Percentiles rank a stretch among this genome's conserved stretches.
phyloP scores from a whole-genome alignment of 1,139 yeast genomes.

The Yueomyces sp. region DNA sequence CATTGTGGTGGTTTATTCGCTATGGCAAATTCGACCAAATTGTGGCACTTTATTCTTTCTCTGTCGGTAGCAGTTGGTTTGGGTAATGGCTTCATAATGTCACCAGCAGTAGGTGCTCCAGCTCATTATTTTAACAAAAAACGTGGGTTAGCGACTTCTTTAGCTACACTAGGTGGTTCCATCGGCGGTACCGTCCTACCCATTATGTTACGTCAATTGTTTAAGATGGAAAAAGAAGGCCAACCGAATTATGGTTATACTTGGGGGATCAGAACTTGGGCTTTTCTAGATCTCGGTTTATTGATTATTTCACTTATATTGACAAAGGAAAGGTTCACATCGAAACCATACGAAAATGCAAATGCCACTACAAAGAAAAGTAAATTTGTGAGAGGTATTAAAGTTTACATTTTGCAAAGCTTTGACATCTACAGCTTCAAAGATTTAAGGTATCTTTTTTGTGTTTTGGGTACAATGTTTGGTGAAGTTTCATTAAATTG shows the following conservation, averaged over 20 bases:
- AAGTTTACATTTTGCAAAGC: slow-evolving; percentile 15
- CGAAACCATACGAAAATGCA: slow-evolving; percentile 7
- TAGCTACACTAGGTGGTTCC: slow-evolving; percentile 53
- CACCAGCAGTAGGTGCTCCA: slow-evolving; percentile 45
- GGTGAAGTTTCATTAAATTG: slow-evolving; percentile 31
- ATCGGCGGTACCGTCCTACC: slow-evolving; percentile 54
- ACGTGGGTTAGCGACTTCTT: slow-evolving; percentile 46
- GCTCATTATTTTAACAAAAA: slow-evolving; percentile 47
- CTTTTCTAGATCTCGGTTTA: slow-evolving; percentile 33
- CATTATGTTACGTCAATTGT: slow-evolving; percentile 40
- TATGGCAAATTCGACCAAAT: slow-evolving; percentile 37
- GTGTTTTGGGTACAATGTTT: slow-evolving; percentile 30
- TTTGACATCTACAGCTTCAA: slow-evolving; percentile 32
- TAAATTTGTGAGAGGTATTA: slow-evolving; percentile 4
- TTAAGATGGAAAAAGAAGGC: slow-evolving; percentile 9
- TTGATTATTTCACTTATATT: slow-evolving; percentile 27
- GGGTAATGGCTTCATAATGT: slow-evolving; percentile 43
- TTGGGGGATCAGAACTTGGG: slow-evolving; percentile 45
- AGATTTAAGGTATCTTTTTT: slow-evolving; percentile 26
- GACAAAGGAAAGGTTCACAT: slow-evolving; percentile 29
- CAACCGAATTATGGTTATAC: slow-evolving; percentile 33
- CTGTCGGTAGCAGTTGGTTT: slow-evolving; percentile 43
- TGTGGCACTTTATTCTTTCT: slow-evolving; percentile 44
- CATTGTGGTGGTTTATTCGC: slow-evolving; percentile 39
- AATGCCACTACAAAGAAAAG: slow-evolving; percentile 1